A percentile compares a stretch with the other conserved stretches of the same genome.
These are phyloP conservation scores for Penicillium argentinense DNA, from an alignment of 495 filamentous ascomycete species.

Conservation along the genomic window DNA sequence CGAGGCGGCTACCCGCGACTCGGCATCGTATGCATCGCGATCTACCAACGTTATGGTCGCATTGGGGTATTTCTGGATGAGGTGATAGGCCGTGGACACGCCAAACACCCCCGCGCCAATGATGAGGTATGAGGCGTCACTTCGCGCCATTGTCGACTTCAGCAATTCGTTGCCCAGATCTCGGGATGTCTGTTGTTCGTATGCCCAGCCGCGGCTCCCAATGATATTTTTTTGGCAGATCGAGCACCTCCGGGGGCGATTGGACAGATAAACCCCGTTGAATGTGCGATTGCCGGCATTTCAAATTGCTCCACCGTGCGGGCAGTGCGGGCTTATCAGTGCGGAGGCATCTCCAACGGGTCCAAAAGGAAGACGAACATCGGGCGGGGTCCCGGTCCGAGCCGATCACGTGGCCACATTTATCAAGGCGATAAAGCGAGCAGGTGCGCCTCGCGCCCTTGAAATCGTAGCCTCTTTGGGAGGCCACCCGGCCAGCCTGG, in stretches of 20 bases:
- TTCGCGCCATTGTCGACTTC: slow-evolving; percentile 16
- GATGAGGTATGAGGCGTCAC: slow-evolving; percentile 52
- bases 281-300: too few relatives aligned
- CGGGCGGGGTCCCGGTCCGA: slow-evolving; percentile 11
- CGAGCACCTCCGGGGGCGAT: too few relatives aligned
- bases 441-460: too few relatives aligned
- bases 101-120: slow-evolving; percentile 68
- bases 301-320: too few relatives aligned
- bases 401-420: slow-evolving; percentile 20
- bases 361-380: slow-evolving; percentile 2
- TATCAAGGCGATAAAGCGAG: too few relatives aligned
- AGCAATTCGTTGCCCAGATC: too few relatives aligned
- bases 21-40: slow-evolving; percentile 44
- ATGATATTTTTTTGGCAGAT: too few relatives aligned
- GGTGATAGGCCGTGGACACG: slow-evolving; percentile 61
- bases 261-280: too few relatives aligned
- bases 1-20: slow-evolving; percentile 53
- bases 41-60: slow-evolving; percentile 59
- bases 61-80: slow-evolving; percentile 50
- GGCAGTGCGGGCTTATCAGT: slow-evolving; percentile 8
- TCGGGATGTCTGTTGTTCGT: too few relatives aligned
- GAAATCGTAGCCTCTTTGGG: too few relatives aligned
- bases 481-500: too few relatives aligned
- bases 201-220: too few relatives aligned
- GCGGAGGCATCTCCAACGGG: background rate